Base-by-base conservation (phyloP, 2,329 filamentous ascomycete species). In the Aspergillus viridinutans region DNA sequence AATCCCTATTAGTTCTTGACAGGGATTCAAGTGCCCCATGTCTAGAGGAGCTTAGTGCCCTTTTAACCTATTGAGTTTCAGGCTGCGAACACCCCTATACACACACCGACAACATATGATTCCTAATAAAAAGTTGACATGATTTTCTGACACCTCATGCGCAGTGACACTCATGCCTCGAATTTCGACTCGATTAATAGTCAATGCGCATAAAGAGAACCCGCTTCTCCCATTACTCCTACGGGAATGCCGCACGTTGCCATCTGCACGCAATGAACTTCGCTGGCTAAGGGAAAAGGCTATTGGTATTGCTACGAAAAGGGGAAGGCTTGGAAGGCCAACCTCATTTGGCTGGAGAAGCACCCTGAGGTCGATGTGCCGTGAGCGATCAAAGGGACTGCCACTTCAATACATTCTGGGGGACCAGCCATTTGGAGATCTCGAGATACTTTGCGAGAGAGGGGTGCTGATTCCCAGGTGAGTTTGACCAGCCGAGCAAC, bases 381-480 rank as follows among this genome's bases (percentile, higher is more conserved):
- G 53, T 21, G 64, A 70, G 49, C 76, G 85, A 57, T 75, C 80
- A 3, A 72, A 64, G n/a, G 91, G 91, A 1, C 83, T 86, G 57
- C 94, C 94, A 1, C 75, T 99, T 35, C 94, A 97, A 72, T 97
- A 97, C 70, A 81, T 97, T 23, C 78, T 99, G 1, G 92, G 92
- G 3, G 86, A 87, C 4, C 92, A 97, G 71, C 94, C 89, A 1
- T 97, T 99, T 74, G 93, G 92, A 0, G 77, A 85, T 4, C 75
- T 97, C 17, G 88, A 96, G 45, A 88, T 99, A 49, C 76, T 81
- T 54, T 97, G 92, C 69, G 80, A 78, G 28, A 83, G 80, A 10
- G 90, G 90, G 2, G 92, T 97, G 4, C 78, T 99, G 56, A 96
- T 97, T 62, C 94, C 94, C 38, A 83, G 93, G 74, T 76, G 55